These are phyloP conservation scores for Lipomyces yamanashiensis DNA, from an alignment of 805 yeast genomes.

Conservation along the genomic window DNA sequence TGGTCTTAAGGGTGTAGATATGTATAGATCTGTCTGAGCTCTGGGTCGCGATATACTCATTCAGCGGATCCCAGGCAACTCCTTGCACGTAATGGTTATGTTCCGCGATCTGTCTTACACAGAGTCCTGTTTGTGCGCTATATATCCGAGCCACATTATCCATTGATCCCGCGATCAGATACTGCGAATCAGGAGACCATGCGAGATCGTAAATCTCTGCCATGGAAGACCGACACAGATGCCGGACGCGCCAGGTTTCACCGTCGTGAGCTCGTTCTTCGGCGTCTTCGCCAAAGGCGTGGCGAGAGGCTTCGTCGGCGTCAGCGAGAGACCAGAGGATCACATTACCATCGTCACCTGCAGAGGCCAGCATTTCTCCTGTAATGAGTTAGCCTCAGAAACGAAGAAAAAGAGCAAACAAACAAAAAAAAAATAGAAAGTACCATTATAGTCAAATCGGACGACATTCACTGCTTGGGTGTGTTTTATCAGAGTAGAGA, in stretches of 20 bases:
- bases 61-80: conserved; percentile 90
- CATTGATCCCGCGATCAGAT: conserved; percentile 87
- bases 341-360: conserved; percentile 93
- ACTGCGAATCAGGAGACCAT: conserved; percentile 87
- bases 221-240: conserved; percentile 60
- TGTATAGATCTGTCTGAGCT: conserved; percentile 85
- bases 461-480: conserved; percentile 94
- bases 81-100: conserved; percentile 95
- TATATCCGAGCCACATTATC: conserved; percentile 81
- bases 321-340: conserved; percentile 68
- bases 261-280: conserved; percentile 40
- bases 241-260: conserved; percentile 76
- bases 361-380: conserved; percentile 70
- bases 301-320: conserved; percentile 10
- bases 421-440: background rate
- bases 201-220: conserved; percentile 87
- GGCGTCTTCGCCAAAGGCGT: conserved; percentile 35
- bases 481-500: conserved; percentile 82
- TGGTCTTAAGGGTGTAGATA: conserved; percentile 57
- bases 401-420: background rate
- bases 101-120: conserved; percentile 64
- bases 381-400: background rate
- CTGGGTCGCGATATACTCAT: conserved; percentile 79
- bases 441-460: conserved; percentile 73
- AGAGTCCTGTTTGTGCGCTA: conserved; percentile 59